phyloP scores from a whole-genome alignment of 2,329 filamentous ascomycete species.

The Elsinoe perseae region DNA sequence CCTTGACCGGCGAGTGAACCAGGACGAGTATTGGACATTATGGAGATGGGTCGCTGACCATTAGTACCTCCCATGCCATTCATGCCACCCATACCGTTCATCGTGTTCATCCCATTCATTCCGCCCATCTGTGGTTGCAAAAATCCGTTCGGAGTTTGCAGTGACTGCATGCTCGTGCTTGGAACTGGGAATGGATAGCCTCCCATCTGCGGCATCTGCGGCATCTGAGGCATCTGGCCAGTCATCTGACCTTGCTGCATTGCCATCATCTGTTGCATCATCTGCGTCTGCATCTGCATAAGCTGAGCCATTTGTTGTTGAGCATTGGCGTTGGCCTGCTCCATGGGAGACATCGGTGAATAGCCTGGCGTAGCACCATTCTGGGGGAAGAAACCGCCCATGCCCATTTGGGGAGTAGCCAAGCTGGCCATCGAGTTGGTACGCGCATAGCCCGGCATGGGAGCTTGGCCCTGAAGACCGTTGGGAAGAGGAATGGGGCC shows the following conservation, averaged over 20 bases:
- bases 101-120: background rate
- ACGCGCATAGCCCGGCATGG: conserved; percentile 23
- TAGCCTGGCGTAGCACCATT: conserved; percentile 18
- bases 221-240: conserved; percentile 15
- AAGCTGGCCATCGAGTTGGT: conserved; percentile 31
- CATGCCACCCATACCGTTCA: conserved; percentile 15
- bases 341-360: conserved; percentile 20
- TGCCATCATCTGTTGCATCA: conserved; percentile 34
- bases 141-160: conserved; percentile 10
- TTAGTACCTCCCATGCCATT: conserved; percentile 8
- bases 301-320: conserved; percentile 32
- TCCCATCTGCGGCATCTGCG: too few species aligned
- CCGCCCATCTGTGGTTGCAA: conserved; percentile 4
- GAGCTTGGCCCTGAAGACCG: conserved; percentile 25
- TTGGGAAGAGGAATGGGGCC: conserved; percentile 24
- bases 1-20: conserved; percentile 27
- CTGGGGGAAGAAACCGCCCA: conserved; percentile 18
- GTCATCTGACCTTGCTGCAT: conserved; percentile 30
- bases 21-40: conserved; percentile 31
- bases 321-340: conserved; percentile 21
- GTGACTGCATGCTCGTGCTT: conserved; percentile 9
- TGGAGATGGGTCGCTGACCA: conserved; percentile 36
- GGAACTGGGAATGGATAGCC: conserved; percentile 4
- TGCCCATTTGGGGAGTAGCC: conserved; percentile 21
- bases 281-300: conserved; percentile 34